Conservation (phyloP, 148 eudicot species). For the Rhododendron ovatum region DNA sequence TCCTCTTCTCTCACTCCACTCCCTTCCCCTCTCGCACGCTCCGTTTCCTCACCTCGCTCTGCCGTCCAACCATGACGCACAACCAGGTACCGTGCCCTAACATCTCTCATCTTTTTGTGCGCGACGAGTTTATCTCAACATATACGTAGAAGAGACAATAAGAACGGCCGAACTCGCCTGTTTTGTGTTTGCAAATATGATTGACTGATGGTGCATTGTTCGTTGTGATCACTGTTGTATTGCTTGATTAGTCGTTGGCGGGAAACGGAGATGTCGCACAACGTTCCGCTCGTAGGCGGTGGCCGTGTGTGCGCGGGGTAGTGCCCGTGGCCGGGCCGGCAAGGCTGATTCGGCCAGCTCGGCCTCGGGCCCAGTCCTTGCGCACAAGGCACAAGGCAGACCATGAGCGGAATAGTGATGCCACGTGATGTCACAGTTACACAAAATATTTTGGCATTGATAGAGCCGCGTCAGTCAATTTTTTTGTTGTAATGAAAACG, state of each 20-base stretch:
- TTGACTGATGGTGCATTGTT: no score
- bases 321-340: neutral
- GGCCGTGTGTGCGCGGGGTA: neutral
- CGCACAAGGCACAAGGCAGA: fast-evolving
- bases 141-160: neutral
- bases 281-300: neutral
- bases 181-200: neutral
- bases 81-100: slow-evolving; percentile 17
- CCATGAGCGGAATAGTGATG: neutral
- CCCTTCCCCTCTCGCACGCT: neutral
- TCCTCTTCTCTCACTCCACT: slow-evolving; percentile 19
- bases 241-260: neutral
- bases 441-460: neutral
- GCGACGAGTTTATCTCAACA: neutral
- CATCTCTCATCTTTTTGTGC: neutral
- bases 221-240: neutral
- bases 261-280: neutral
- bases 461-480: neutral
- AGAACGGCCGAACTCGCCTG: neutral
- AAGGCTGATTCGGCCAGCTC: neutral
- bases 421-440: neutral
- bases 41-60: neutral
- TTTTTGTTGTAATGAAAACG: neutral
- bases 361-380: neutral
- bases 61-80: slow-evolving; percentile 26